Evolutionary conservation across 306 rosid genomes (phyloP), one percentile per base, ranked within the genome.

Genomic region (Begonia masoniana): DNA sequence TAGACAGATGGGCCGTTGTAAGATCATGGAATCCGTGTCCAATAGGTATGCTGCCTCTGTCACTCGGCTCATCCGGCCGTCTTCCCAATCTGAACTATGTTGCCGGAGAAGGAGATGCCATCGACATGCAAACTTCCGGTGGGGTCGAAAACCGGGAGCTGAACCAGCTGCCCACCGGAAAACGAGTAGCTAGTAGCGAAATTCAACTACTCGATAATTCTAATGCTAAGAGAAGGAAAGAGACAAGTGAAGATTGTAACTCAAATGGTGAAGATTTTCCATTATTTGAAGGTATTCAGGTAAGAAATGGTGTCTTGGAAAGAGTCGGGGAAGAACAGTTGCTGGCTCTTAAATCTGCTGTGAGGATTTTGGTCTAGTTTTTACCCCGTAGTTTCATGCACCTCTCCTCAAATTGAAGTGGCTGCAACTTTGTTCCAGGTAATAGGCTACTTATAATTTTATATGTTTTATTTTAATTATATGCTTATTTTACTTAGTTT

Each of bases 1-100:
- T 83, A 19, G 67, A 43, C 49, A 66, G 66, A 59, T 92, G 99
- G 99, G 56, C 73, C 41, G 51, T 72, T 48, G 68, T 92, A 55
- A 76, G 68, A 51, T 76, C 85, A 31, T 86, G 99, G 99, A 86
- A 75, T 56, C 82, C 79, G 1, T 92, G 99, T 68, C 99, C 96
- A 3, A 77, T 92, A 17, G 99, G 99, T 62, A 83, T 77, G 96
- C 68, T 92, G 76, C 95, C 96, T 35, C 80, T 71, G 21, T 57
- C 68, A 17, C 70, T 65, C 2, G 82, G 96, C 17, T 72, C 84
- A 42, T 81, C 95, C 2, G 85, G 99, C 14, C 43, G 69, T 54
- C 77, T 72, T 64, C 95, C 99, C 10, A 60, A 65, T 43, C 86
- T 91, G 6, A 80, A 86, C 68, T 41, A 6, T 56, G 43, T 50